Evolutionary conservation across 2,329 filamentous ascomycete species (phyloP).

Genomic region (Tolypocladium inflatum): DNA sequence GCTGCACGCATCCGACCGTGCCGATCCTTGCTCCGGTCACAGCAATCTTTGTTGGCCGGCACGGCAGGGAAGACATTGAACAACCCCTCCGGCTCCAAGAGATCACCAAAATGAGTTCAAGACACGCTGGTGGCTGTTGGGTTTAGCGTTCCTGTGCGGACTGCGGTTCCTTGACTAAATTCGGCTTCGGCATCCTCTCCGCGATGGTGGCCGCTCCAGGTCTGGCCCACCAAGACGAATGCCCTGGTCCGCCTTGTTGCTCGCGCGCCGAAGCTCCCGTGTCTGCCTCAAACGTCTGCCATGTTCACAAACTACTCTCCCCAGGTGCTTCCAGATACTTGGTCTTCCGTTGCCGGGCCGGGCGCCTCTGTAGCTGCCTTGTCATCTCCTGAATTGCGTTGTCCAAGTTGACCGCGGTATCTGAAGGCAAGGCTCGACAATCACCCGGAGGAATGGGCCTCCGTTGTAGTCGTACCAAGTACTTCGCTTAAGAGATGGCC

Average conservation of each 20-base stretch:
- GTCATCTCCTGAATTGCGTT: too few species aligned
- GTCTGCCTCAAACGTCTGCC: neutral
- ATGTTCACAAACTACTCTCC: neutral
- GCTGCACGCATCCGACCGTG: neutral
- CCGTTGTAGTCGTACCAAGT: too few species aligned
- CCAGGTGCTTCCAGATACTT: neutral
- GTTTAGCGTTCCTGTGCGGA: neutral
- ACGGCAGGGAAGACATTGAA: neutral
- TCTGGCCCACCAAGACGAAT: neutral
- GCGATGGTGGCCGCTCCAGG: neutral
- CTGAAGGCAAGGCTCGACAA: too few species aligned
- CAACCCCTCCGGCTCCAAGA: neutral
- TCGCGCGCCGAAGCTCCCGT: neutral
- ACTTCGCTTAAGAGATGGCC: too few species aligned
- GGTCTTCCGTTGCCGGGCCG: neutral
- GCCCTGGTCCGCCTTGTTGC: neutral
- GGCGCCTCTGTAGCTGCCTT: too few species aligned
- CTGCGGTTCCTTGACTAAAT: neutral
- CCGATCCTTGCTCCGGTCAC: neutral
- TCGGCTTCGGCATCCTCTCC: neutral
- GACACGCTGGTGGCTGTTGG: neutral
- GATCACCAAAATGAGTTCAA: neutral
- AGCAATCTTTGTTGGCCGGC: neutral
- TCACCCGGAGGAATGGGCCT: too few species aligned
- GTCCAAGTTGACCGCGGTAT: too few species aligned